Conservation (phyloP, 2,329 filamentous ascomycete genomes). For the Penicillium sp. region DNA sequence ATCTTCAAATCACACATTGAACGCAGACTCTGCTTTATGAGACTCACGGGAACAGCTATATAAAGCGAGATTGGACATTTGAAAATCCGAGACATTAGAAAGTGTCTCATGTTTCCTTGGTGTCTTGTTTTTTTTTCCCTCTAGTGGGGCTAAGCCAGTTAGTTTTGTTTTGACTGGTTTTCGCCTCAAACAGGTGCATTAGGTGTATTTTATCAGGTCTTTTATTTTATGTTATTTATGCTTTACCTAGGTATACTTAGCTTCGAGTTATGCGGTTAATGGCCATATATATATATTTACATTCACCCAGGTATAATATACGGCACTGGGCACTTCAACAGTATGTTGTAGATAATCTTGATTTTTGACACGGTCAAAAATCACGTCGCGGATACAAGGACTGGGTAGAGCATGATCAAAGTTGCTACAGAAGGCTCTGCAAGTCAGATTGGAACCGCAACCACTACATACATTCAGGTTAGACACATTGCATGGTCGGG, state of each 20-base stretch:
- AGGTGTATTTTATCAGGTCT: background rate
- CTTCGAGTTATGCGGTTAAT: background rate
- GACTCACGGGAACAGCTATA: slow-evolving; percentile 1
- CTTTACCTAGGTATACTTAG: background rate
- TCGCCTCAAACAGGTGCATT: background rate
- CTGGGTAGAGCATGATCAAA: background rate
- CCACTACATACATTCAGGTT: background rate
- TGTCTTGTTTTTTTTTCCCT: no score
- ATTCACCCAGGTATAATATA: background rate
- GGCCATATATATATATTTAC: background rate
- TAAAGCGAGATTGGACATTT: slow-evolving; percentile 12
- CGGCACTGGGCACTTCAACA: background rate
- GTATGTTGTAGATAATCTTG: background rate
- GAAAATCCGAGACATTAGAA: slow-evolving; percentile 15
- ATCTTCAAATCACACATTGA: background rate
- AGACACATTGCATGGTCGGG: background rate
- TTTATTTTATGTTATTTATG: background rate
- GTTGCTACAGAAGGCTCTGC: background rate
- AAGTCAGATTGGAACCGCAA: background rate
- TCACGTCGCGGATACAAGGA: background rate
- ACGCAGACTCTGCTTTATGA: background rate
- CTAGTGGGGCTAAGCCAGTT: background rate
- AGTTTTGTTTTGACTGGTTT: background rate
- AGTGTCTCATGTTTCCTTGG: slow-evolving; percentile 14
- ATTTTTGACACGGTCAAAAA: background rate